These are phyloP conservation scores for Ascocoryne sarcoides DNA, from an alignment of 2,329 filamentous ascomycete species.

Conservation along the genomic window DNA sequence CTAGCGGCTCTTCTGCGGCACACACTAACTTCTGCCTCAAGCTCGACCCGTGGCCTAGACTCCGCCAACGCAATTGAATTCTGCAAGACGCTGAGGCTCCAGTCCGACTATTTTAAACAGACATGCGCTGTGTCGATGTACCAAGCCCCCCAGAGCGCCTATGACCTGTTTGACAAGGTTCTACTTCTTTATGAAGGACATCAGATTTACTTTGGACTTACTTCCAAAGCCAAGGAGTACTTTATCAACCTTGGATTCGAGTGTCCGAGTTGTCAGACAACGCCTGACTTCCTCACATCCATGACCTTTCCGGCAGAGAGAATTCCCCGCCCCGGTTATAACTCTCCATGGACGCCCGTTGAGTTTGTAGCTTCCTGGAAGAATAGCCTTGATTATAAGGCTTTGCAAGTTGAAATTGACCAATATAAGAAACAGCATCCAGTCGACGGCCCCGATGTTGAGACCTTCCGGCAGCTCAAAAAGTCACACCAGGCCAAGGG, in stretches of 20 bases:
- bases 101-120: slow-evolving; percentile 52
- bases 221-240: slow-evolving; percentile 54
- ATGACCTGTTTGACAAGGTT: slow-evolving; percentile 54
- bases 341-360: slow-evolving; percentile 42
- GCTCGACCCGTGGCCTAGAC: slow-evolving; percentile 56
- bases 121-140: slow-evolving; percentile 60
- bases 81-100: slow-evolving; percentile 52
- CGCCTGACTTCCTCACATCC: slow-evolving; percentile 63
- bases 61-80: slow-evolving; percentile 65
- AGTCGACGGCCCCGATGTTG: slow-evolving; percentile 19
- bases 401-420: slow-evolving; percentile 36
- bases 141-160: slow-evolving; percentile 58
- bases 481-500: slow-evolving; percentile 31
- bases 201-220: slow-evolving; percentile 64
- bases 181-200: slow-evolving; percentile 46
- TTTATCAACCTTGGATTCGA: slow-evolving; percentile 62
- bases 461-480: slow-evolving; percentile 31
- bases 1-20: background rate
- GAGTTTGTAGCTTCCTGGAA: slow-evolving; percentile 44
- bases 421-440: slow-evolving; percentile 37
- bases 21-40: background rate
- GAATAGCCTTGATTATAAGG: slow-evolving; percentile 34
- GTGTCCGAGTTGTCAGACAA: slow-evolving; percentile 47
- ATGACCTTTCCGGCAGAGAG: slow-evolving; percentile 55
- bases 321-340: slow-evolving; percentile 45